phyloP scores from a whole-genome alignment of 352 stramenopile species.

The Phytopythium cucurbitacearum region DNA sequence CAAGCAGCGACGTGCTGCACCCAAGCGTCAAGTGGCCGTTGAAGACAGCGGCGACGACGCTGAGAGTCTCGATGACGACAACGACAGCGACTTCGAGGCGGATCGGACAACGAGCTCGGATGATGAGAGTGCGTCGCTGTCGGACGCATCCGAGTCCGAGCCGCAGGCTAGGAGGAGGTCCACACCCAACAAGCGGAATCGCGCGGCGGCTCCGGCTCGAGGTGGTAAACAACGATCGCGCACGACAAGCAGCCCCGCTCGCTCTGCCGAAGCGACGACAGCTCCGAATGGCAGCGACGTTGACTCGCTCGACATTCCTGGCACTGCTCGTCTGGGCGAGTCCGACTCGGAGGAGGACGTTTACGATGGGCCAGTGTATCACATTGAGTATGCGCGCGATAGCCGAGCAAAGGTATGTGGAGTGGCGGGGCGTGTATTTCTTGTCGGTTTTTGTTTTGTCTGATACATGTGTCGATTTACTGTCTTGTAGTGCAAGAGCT shows the following conservation, averaged over 20 bases:
- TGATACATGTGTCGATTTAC: conserved; percentile 4
- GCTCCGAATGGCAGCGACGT: conserved; percentile 15
- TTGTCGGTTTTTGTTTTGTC: neutral
- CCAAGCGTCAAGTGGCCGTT: neutral
- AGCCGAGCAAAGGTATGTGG: conserved; percentile 44
- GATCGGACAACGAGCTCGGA: conserved; percentile 34
- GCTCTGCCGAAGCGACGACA: neutral
- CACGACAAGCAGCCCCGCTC: neutral
- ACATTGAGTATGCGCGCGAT: conserved; percentile 64
- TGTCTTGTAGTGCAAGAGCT: conserved; percentile 65
- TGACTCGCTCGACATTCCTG: conserved; percentile 33
- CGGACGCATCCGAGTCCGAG: conserved; percentile 4
- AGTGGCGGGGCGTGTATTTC: neutral
- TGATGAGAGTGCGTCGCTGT: conserved; percentile 17
- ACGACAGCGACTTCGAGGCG: conserved; percentile 47
- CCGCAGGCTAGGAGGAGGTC: neutral
- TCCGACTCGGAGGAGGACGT: conserved; percentile 24
- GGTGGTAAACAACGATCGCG: neutral
- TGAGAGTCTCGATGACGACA: conserved; percentile 26
- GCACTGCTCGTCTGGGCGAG: conserved; percentile 7
- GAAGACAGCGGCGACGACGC: conserved; percentile 3
- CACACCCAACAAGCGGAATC: conserved; percentile 5
- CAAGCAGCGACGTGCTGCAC: neutral
- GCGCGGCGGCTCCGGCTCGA: neutral
- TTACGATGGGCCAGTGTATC: conserved; percentile 55